A percentile compares a stretch with the other conserved stretches of the same genome.
Conservation (phyloP, 1,284 basidiomycete species). For the Microbotryum lychnidis-dioicae region DNA sequence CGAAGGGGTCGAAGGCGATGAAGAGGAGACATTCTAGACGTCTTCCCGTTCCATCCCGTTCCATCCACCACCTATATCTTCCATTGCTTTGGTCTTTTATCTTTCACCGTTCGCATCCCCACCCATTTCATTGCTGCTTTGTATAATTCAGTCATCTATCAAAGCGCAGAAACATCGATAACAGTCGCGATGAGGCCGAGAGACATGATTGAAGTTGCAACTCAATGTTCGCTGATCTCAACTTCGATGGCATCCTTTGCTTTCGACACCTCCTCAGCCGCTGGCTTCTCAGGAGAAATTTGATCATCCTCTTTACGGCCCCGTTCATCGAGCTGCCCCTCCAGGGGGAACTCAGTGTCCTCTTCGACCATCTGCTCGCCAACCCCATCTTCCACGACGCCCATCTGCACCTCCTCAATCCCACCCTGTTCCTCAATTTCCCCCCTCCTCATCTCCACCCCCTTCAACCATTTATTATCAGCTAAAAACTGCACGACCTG, state of each 20-base stretch:
- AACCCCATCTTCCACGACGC: not conserved
- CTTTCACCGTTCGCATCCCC: no score
- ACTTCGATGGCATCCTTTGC: no score
- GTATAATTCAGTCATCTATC: no score
- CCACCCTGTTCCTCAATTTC: conserved; percentile 56
- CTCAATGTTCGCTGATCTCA: no score
- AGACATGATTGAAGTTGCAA: no score
- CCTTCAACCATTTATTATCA: conserved; percentile 77
- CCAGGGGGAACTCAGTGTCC: not conserved
- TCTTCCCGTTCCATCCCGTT: conserved; percentile 7
- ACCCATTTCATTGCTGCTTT: no score
- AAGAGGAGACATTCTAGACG: conserved; percentile 33
- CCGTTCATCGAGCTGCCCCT: no score
- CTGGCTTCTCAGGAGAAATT: no score
- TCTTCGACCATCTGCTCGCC: not conserved
- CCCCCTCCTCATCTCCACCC: conserved; percentile 73
- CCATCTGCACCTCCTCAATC: conserved; percentile 19
- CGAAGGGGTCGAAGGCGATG: conserved; percentile 11
- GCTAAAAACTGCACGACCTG: conserved; percentile 89
- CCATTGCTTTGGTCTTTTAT: not conserved
- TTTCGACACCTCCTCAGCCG: no score
- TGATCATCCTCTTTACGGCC: no score
- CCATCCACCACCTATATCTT: not conserved
- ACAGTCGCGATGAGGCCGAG: no score
- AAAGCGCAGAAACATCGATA: no score